Base-by-base conservation (phyloP, 1,284 basidiomycete species). In the Papiliotrema terrestris region DNA sequence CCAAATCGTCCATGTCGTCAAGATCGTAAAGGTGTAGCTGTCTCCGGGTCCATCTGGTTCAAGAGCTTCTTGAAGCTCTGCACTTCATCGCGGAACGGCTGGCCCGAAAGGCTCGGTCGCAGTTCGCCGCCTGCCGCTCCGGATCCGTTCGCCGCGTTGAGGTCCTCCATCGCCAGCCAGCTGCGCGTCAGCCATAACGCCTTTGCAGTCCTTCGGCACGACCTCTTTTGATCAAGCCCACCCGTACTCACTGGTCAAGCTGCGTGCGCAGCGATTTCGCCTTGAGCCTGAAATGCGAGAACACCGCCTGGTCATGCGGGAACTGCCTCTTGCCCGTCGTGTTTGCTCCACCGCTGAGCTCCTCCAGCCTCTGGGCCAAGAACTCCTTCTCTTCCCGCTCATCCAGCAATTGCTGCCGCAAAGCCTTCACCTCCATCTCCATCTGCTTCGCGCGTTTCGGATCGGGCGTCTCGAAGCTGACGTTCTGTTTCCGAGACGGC, bases 151-250 rank as follows among this genome's bases (percentile, higher is more conserved):
- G 17, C 25, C 35, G 20, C 45, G 26, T 66, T 60, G 32, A 66
- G 49, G 49, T 71, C 69, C 56, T 70, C 71, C 69, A 70, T 71
- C 17, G 71, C 68, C 19, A 71, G 62, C 69, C 71, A 73, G 56
- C 70, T 72, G 56, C 17, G 8, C 32, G 39, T 56, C 39, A 59
- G 55, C 45, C 6, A 6, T 11, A 6, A 11, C 29, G 29, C 29
- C 29, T 11, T 6, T 32, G 29, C 29, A 6, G 6, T 32, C 29
- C 29, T 32, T 5, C 29, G 5, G 5, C 11, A 11, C 29, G 29
- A 13, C 20, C 9, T 51, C 8, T 47, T 15, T 17, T 29, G 9
- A 25, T 15, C 9, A 17, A 36, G 37, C 41, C 25, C 11, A 41
- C 14, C 8, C 14, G 4, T 20, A 69, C 70, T 68, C 52, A 72